Evolutionary conservation across 2,329 filamentous ascomycete genomes (phyloP).

Genomic region (Fusarium sp.): DNA sequence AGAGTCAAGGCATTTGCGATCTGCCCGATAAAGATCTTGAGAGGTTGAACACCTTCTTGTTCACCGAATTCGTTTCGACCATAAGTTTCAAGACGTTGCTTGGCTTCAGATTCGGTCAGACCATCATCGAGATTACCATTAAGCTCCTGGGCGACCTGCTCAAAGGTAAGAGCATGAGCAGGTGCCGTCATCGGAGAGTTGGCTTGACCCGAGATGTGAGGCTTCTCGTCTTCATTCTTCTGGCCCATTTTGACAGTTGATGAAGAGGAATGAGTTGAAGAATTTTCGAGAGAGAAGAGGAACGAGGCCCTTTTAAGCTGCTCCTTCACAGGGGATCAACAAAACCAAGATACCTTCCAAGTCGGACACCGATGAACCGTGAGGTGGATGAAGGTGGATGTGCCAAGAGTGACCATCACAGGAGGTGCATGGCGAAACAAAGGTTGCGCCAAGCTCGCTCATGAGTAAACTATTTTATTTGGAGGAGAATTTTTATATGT

Average conservation of each 20-base stretch:
- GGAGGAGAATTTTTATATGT: constrained; percentile 23
- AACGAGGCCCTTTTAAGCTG: constrained; percentile 8
- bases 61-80: constrained; percentile 74
- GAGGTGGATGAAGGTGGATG: constrained; percentile 10
- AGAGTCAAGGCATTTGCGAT: constrained; percentile 77
- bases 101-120: constrained; percentile 51
- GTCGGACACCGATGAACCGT: neutral
- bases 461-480: constrained; percentile 8
- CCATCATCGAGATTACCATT: constrained; percentile 26
- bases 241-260: constrained; percentile 23
- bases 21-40: constrained; percentile 74
- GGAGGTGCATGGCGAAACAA: neutral
- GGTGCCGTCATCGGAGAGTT: constrained; percentile 42
- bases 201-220: constrained; percentile 41
- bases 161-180: constrained; percentile 35
- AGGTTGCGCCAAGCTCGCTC: neutral
- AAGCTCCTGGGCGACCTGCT: constrained; percentile 35
- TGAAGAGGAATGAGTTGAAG: neutral
- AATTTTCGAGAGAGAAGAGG: rapidly evolving
- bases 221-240: constrained; percentile 15
- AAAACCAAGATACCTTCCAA: neutral
- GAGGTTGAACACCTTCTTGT: constrained; percentile 67
- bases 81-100: constrained; percentile 64
- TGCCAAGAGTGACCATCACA: constrained; percentile 12
- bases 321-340: neutral